Percentiles rank a stretch among this genome's conserved stretches.
Evolutionary conservation across 148 eudicot species (phyloP).

Genomic region (Linanthus parryae): DNA sequence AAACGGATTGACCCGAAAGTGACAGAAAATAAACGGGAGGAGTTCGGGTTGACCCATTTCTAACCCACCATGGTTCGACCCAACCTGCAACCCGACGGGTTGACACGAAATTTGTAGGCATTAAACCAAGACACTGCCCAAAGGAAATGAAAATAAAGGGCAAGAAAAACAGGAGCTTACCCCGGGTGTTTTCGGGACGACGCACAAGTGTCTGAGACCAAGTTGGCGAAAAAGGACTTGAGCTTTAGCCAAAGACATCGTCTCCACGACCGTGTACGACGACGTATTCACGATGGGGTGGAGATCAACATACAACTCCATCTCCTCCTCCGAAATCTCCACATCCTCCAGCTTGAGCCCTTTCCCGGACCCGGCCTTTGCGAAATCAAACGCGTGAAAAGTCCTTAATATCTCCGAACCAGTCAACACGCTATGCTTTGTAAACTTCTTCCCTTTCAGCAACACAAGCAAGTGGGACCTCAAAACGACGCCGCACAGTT

Average conservation of each 20-base stretch:
- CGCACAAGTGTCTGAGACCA: conserved; percentile 74
- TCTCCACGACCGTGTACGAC: conserved; percentile 71
- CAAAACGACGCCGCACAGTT: conserved; percentile 63
- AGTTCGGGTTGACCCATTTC: no score
- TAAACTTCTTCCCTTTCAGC: conserved; percentile 53
- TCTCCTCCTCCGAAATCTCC: conserved; percentile 42
- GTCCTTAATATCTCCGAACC: conserved; percentile 29
- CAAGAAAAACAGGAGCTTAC: conserved; percentile 24
- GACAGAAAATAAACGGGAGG: no score
- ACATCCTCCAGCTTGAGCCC: conserved; percentile 62
- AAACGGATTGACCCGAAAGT: no score
- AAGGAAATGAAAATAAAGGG: background rate
- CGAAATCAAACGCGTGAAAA: conserved; percentile 60
- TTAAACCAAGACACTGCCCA: background rate
- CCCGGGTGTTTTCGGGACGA: conserved; percentile 67
- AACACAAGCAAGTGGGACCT: conserved; percentile 70
- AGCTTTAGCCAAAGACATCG: conserved; percentile 81
- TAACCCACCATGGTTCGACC: no score
- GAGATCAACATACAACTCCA: conserved; percentile 74
- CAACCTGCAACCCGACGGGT: background rate
- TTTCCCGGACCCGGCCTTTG: conserved; percentile 68
- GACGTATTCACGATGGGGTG: conserved; percentile 73
- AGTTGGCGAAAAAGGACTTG: conserved; percentile 56
- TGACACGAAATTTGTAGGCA: background rate
- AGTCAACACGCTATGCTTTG: conserved; percentile 31